Conservation (phyloP, 768 basidiomycete genomes). For the Lactarius hatsudake region DNA sequence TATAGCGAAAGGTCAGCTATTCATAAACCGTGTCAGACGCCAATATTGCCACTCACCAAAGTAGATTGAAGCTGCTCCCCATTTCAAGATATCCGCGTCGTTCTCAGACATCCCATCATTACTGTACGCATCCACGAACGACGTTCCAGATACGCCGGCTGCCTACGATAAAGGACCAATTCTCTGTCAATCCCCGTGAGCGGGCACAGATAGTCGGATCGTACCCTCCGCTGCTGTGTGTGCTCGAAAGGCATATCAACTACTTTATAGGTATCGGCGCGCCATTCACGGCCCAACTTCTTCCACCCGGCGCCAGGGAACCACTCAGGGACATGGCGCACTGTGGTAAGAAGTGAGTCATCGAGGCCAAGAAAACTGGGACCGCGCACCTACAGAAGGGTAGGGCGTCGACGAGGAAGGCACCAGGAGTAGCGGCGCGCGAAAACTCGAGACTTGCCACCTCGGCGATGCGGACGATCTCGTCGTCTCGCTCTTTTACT, state of each 20-base stretch:
- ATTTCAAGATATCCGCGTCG: constrained; percentile 2
- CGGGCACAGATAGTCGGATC: not conserved
- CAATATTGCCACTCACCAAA: not conserved
- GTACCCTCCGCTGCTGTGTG: constrained; percentile 21
- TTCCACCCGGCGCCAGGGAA: constrained; percentile 31
- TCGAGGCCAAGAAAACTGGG: constrained; percentile 1
- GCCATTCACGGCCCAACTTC: constrained; percentile 21
- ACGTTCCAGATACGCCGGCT: not conserved
- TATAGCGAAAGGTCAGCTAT: not conserved
- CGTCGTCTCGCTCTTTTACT: constrained; percentile 24
- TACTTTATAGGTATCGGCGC: not conserved
- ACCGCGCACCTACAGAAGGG: constrained; percentile 4
- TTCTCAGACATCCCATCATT: not conserved
- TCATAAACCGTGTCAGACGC: too few species aligned
- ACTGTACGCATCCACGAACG: not conserved
- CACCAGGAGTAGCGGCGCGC: not conserved
- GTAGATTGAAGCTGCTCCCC: constrained; percentile 8
- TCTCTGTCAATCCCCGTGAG: not conserved
- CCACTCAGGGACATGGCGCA: constrained; percentile 30
- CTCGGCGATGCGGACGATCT: constrained; percentile 17
- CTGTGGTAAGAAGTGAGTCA: constrained; percentile 11
- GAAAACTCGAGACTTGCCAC: not conserved
- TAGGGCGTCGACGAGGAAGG: constrained; percentile 17
- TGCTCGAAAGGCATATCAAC: constrained; percentile 17
- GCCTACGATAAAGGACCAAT: not conserved